phyloP scores from a whole-genome alignment of 2,329 filamentous ascomycete genomes.

The Alternaria tenuissima region DNA sequence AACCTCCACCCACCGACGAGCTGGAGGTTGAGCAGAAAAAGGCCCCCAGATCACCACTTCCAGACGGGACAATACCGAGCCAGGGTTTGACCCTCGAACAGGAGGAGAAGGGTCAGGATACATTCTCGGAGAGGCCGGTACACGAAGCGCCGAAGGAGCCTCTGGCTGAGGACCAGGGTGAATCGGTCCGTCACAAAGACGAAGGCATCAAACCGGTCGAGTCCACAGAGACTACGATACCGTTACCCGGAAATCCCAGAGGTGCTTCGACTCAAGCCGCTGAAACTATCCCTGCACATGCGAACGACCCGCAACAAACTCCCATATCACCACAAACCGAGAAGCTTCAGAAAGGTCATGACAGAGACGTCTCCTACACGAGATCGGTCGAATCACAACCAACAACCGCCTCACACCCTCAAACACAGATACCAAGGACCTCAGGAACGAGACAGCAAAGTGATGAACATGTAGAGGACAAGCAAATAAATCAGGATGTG shows the following conservation, averaged over 20 bases:
- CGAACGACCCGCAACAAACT: slow-evolving; percentile 55
- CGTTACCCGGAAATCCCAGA: slow-evolving; percentile 41
- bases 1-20: slow-evolving; percentile 50
- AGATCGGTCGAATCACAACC: slow-evolving; percentile 58
- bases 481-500: slow-evolving; percentile 63
- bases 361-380: slow-evolving; percentile 65
- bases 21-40: slow-evolving; percentile 58
- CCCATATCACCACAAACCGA: slow-evolving; percentile 28
- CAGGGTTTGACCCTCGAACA: slow-evolving; percentile 42
- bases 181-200: slow-evolving; percentile 19
- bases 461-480: slow-evolving; percentile 52
- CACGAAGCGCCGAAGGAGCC: slow-evolving; percentile 50
- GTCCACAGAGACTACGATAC: slow-evolving; percentile 54
- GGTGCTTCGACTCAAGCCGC: slow-evolving; percentile 54
- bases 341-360: slow-evolving; percentile 51
- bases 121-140: slow-evolving; percentile 40
- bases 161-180: slow-evolving; percentile 38
- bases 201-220: slow-evolving; percentile 49
- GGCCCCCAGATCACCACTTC: slow-evolving; percentile 54
- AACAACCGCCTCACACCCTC: slow-evolving; percentile 62
- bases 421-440: slow-evolving; percentile 63
- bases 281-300: slow-evolving; percentile 63
- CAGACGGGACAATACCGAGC: slow-evolving; percentile 61
- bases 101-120: slow-evolving; percentile 45
- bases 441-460: slow-evolving; percentile 57